phyloP scores from a whole-genome alignment of 805 yeast species.

The Suhomyces xylopsoci region DNA sequence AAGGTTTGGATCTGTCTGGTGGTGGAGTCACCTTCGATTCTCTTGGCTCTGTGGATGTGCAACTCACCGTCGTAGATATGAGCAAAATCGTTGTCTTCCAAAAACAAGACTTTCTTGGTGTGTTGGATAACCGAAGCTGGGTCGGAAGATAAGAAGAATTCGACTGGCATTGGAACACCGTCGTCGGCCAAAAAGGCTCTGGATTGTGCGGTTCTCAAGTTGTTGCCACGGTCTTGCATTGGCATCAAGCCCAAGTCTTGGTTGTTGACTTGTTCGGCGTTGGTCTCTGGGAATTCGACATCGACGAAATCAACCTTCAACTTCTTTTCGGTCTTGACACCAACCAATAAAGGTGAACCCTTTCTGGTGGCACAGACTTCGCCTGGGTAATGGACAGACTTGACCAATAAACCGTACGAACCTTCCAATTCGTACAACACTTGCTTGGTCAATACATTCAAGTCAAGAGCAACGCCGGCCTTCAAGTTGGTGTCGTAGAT shows the following conservation, averaged over 20 bases:
- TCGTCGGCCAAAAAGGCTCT: slow-evolving; percentile 96
- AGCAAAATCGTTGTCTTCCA: slow-evolving; percentile 98
- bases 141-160: slow-evolving; percentile 93
- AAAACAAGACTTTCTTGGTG: slow-evolving; percentile 92
- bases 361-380: slow-evolving; percentile 96
- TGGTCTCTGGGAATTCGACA: slow-evolving; percentile 86
- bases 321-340: slow-evolving; percentile 94
- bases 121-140: slow-evolving; percentile 96
- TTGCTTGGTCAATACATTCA: slow-evolving; percentile 87
- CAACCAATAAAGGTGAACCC: slow-evolving; percentile 95
- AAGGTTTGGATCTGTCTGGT: slow-evolving; percentile 94
- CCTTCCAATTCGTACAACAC: slow-evolving; percentile 94
- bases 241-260: slow-evolving; percentile 44
- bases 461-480: slow-evolving; percentile 79
- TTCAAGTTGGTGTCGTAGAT: slow-evolving; percentile 72
- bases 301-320: slow-evolving; percentile 97
- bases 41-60: slow-evolving; percentile 95
- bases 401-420: slow-evolving; percentile 92
- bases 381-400: slow-evolving; percentile 88
- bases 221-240: slow-evolving; percentile 51
- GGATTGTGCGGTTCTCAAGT: slow-evolving; percentile 84
- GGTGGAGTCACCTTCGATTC: slow-evolving; percentile 77
- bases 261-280: slow-evolving; percentile 19
- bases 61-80: slow-evolving; percentile 97
- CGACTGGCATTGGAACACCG: slow-evolving; percentile 89